A percentile compares a stretch with the other conserved stretches of the same genome.
These are phyloP conservation scores for Ogataea philodendri DNA, from an alignment of 805 yeast species.

Conservation along the genomic window DNA sequence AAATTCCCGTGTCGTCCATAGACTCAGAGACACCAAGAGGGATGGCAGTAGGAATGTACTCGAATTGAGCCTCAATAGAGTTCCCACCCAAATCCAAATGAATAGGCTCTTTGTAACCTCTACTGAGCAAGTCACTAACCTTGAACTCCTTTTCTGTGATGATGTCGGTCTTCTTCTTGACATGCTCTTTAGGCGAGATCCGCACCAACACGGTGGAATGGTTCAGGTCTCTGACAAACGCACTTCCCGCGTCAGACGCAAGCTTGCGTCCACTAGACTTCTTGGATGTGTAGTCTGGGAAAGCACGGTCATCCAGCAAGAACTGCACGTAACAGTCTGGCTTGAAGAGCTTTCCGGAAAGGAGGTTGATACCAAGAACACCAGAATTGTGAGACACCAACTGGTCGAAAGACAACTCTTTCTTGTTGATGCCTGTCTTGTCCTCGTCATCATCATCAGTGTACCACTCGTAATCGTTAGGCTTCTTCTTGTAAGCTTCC, in stretches of 20 bases:
- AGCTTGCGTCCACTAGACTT: conserved; percentile 47
- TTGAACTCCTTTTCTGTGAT: conserved; percentile 47
- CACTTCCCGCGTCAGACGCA: conserved; percentile 48
- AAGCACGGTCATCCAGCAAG: conserved; percentile 61
- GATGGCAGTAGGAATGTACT: conserved; percentile 58
- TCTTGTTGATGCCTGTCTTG: conserved; percentile 37
- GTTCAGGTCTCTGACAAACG: conserved; percentile 68
- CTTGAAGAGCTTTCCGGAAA: conserved; percentile 47
- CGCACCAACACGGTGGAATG: conserved; percentile 58
- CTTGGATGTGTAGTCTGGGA: conserved; percentile 55
- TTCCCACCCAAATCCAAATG: conserved; percentile 41
- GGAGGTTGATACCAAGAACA: conserved; percentile 52
- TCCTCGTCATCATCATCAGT: conserved; percentile 37
- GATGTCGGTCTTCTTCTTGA: conserved; percentile 47
- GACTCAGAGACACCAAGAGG: conserved; percentile 58
- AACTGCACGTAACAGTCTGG: conserved; percentile 54
- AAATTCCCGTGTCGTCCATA: conserved; percentile 63
- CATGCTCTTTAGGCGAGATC: conserved; percentile 50
- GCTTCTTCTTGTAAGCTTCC: conserved; percentile 51
- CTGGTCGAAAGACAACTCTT: conserved; percentile 49
- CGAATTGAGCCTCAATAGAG: conserved; percentile 47
- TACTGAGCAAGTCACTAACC: conserved; percentile 54
- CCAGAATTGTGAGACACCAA: conserved; percentile 61
- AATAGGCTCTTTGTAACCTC: conserved; percentile 46
- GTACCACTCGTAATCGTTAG: conserved; percentile 65